These are phyloP conservation scores for Phytophthora nicotianae DNA, from an alignment of 352 stramenopile species.

Conservation along the genomic window DNA sequence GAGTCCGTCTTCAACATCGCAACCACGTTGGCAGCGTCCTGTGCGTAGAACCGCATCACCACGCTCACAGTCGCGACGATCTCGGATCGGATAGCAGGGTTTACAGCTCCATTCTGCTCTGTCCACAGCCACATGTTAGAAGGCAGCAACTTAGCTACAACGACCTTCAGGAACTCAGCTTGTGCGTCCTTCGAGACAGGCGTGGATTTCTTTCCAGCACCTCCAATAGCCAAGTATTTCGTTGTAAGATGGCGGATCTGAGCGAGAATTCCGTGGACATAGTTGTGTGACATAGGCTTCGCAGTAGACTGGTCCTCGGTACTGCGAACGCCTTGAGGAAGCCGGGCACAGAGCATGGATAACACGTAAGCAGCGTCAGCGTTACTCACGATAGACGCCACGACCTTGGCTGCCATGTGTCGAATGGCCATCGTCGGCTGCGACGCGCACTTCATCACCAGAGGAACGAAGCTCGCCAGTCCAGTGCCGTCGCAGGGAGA, in stretches of 20 bases:
- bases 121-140: conserved; percentile 58
- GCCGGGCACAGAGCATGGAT: conserved; percentile 35
- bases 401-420: conserved; percentile 79
- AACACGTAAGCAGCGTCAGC: conserved; percentile 55
- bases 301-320: background rate
- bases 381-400: conserved; percentile 70
- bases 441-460: conserved; percentile 69
- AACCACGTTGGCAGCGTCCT: conserved; percentile 11
- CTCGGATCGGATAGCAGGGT: conserved; percentile 53
- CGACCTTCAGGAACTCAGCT: conserved; percentile 33
- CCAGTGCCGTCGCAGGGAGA: conserved; percentile 25
- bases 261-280: conserved; percentile 64
- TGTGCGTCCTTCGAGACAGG: conserved; percentile 13
- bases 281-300: conserved; percentile 53
- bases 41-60: conserved; percentile 41
- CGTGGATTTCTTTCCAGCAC: conserved; percentile 9
- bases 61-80: conserved; percentile 56
- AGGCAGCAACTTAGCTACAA: conserved; percentile 43
- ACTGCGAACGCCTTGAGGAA: conserved; percentile 45
- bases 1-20: conserved; percentile 13
- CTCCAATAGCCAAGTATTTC: conserved; percentile 40
- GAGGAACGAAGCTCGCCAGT: conserved; percentile 60
- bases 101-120: conserved; percentile 28
- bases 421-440: conserved; percentile 79
- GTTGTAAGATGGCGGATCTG: conserved; percentile 61